Evolutionary conservation across 1,139 yeast species (phyloP).

Genomic region (Yamadazyma oceani): DNA sequence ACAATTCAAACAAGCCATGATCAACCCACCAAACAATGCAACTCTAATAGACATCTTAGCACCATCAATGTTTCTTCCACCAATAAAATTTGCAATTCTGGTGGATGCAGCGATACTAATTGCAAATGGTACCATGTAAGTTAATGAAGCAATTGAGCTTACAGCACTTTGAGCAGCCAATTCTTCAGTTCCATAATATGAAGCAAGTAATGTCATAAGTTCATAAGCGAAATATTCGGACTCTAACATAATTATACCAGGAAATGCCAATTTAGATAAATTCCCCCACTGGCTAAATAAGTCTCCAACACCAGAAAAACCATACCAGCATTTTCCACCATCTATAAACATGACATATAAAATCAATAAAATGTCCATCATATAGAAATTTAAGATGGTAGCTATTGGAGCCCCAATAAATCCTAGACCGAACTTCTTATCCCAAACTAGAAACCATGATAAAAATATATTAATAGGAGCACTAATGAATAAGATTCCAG

Average conservation of each 20-base stretch:
- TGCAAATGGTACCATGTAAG: conserved; percentile 88
- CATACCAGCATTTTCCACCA: conserved; percentile 76
- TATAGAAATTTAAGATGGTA: conserved; percentile 67
- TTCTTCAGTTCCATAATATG: conserved; percentile 78
- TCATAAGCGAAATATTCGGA: conserved; percentile 77
- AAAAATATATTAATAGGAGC: conserved; percentile 76
- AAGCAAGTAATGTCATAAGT: conserved; percentile 67
- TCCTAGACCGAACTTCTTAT: conserved; percentile 58
- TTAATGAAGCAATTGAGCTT: conserved; percentile 74
- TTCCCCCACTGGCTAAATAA: conserved; percentile 62
- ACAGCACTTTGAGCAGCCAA: conserved; percentile 89
- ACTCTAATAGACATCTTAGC: conserved; percentile 69
- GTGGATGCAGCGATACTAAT: conserved; percentile 85
- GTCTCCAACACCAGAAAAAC: conserved; percentile 42
- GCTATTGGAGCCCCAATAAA: conserved; percentile 76
- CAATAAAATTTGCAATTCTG: conserved; percentile 83
- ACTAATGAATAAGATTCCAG: conserved; percentile 70
- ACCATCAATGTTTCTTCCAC: conserved; percentile 62
- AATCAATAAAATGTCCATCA: conserved; percentile 57
- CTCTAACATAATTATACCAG: conserved; percentile 73
- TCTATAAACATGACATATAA: conserved; percentile 57
- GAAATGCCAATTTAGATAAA: conserved; percentile 59
- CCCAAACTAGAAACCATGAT: conserved; percentile 82
- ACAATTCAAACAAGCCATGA: conserved; percentile 60
- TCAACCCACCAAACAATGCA: conserved; percentile 59